phyloP scores from a whole-genome alignment of 306 rosid species.

The Canavalia gladiata region DNA sequence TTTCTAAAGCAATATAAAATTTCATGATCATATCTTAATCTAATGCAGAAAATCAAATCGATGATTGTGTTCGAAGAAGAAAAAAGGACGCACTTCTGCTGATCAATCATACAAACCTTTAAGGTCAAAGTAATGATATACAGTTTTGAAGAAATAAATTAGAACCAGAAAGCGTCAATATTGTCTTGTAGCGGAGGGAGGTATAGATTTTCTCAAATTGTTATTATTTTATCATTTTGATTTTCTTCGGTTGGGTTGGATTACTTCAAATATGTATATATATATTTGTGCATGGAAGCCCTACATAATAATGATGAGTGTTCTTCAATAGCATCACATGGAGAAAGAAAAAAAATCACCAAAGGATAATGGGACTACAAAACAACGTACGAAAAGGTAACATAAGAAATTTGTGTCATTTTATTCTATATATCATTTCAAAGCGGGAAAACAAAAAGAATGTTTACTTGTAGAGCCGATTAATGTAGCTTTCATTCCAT shows the following conservation, averaged over 20 bases:
- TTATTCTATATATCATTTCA: neutral
- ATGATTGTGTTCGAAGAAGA: slow-evolving; percentile 51
- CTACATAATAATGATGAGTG: neutral
- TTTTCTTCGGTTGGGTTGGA: slow-evolving; percentile 1
- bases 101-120: slow-evolving; percentile 66
- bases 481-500: too few species aligned
- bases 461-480: too few species aligned
- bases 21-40: slow-evolving; percentile 39
- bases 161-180: slow-evolving; percentile 44
- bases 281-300: slow-evolving; percentile 36
- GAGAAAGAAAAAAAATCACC: neutral
- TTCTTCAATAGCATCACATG: neutral
- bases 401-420: neutral
- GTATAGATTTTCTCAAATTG: neutral
- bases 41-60: slow-evolving; percentile 43
- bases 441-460: neutral
- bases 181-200: slow-evolving; percentile 56
- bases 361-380: neutral
- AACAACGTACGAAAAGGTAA: neutral
- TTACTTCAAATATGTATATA: neutral
- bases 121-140: slow-evolving; percentile 64
- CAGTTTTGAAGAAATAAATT: slow-evolving; percentile 23
- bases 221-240: neutral
- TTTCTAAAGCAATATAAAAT: slow-evolving; percentile 47
- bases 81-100: slow-evolving; percentile 60